These are phyloP conservation scores for Trichoderma polysporum DNA, from an alignment of 2,329 filamentous ascomycete genomes.

Conservation along the genomic window DNA sequence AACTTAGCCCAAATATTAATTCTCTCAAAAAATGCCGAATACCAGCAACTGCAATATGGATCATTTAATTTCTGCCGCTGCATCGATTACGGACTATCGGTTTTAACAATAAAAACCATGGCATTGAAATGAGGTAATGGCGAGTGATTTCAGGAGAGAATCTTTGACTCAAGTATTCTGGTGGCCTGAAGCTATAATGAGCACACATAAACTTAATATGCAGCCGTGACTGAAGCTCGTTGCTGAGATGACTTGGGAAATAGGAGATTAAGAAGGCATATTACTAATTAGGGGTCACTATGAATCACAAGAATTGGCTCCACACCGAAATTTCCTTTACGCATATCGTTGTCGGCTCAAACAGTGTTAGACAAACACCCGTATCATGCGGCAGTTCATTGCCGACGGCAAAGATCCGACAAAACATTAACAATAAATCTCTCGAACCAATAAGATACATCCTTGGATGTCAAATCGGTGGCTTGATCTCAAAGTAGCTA, in stretches of 20 bases:
- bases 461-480: background rate
- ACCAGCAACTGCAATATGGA: no score
- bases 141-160: no score
- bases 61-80: no score
- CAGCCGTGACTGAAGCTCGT: background rate
- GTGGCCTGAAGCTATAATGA: background rate
- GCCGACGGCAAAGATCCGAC: background rate
- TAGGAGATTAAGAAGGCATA: background rate
- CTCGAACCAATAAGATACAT: background rate
- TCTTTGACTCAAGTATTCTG: no score
- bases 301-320: background rate
- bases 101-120: no score
- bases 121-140: no score
- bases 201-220: background rate
- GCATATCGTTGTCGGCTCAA: background rate
- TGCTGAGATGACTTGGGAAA: background rate
- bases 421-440: background rate
- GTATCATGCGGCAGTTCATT: background rate
- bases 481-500: background rate
- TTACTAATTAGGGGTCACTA: no score
- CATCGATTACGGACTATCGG: no score
- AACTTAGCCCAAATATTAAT: no score
- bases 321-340: background rate
- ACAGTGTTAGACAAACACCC: background rate
- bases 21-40: no score